phyloP scores from a whole-genome alignment of 257 asterid genomes.

The Cinchona pubescens region DNA sequence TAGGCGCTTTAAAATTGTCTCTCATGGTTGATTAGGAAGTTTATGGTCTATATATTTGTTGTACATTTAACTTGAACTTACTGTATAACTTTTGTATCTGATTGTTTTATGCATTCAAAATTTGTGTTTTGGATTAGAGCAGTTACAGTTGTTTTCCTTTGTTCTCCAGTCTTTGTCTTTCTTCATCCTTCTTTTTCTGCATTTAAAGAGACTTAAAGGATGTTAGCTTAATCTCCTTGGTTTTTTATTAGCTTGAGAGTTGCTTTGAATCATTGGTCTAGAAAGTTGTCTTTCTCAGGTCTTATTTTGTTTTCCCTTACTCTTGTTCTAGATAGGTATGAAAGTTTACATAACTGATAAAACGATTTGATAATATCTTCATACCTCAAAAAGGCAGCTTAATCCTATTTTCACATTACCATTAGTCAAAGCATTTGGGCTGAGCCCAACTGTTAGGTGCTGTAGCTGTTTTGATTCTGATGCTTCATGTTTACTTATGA shows the following conservation, averaged over 20 bases:
- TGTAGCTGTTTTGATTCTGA: slow-evolving; percentile 8
- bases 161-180: neutral
- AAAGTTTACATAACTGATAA: slow-evolving; percentile 56
- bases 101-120: neutral
- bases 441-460: slow-evolving; percentile 85
- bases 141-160: neutral
- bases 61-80: neutral
- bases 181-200: neutral
- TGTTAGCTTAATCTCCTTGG: neutral
- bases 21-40: neutral
- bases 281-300: neutral
- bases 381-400: slow-evolving; percentile 91
- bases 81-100: neutral
- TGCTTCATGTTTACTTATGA: neutral
- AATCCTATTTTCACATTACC: slow-evolving; percentile 79
- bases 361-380: slow-evolving; percentile 99
- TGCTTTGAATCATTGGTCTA: neutral
- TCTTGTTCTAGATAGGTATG: slow-evolving; percentile 43
- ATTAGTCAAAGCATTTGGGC: slow-evolving; percentile 75
- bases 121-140: neutral
- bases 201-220: neutral
- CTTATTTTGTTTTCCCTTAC: slow-evolving; percentile 2
- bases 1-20: neutral
- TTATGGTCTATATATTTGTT: neutral
- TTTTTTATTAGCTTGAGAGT: neutral